Percentiles rank a stretch among this genome's conserved stretches.
Conservation (phyloP, 495 filamentous ascomycete species). For the Monascus purpureus region DNA sequence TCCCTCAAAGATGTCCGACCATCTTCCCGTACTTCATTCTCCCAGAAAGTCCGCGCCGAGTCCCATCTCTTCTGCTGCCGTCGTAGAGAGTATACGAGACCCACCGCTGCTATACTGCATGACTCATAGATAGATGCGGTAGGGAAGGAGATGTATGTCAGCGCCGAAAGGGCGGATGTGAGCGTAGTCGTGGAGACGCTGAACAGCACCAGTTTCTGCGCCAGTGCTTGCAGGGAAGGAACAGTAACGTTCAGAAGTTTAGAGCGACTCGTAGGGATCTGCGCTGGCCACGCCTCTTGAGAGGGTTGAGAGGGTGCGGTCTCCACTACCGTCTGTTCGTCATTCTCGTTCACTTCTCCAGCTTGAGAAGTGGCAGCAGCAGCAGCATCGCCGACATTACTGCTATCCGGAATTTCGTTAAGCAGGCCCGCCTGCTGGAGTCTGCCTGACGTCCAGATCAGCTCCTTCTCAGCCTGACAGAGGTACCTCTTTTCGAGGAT, state of each 20-base stretch:
- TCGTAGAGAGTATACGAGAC: constrained; percentile 56
- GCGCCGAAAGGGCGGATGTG: constrained; percentile 47
- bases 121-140: constrained; percentile 54
- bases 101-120: constrained; percentile 65
- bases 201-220: constrained; percentile 64
- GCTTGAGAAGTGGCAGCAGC: background rate
- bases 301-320: constrained; percentile 1
- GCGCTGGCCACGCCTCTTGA: constrained; percentile 27
- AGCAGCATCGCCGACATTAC: background rate
- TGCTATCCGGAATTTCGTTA: constrained; percentile 5
- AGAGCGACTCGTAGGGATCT: constrained; percentile 32
- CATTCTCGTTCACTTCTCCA: background rate
- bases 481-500: constrained; percentile 65
- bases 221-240: constrained; percentile 63
- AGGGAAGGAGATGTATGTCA: constrained; percentile 51
- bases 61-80: constrained; percentile 75
- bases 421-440: constrained; percentile 55
- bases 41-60: constrained; percentile 51
- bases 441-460: constrained; percentile 70
- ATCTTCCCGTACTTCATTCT: constrained; percentile 63
- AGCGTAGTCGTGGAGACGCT: constrained; percentile 53
- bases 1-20: constrained; percentile 58
- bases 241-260: constrained; percentile 47
- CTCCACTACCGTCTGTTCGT: background rate
- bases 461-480: constrained; percentile 52